Conservation (phyloP, 2,329 filamentous ascomycete genomes). For the Fusarium newnesense region DNA sequence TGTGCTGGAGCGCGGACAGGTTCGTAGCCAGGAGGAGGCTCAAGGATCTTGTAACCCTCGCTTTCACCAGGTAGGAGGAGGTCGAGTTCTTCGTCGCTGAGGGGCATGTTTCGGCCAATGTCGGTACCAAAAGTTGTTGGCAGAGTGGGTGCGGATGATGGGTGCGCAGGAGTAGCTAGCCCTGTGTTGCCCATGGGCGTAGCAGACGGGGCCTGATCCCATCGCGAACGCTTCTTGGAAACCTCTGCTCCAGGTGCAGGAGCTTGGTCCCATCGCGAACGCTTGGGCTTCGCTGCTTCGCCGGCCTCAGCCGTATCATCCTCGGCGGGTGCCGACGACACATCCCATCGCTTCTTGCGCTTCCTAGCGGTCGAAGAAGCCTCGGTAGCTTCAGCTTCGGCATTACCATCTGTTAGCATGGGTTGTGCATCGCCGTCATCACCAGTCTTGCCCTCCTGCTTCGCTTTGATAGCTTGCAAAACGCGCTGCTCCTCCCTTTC, state of each 20-base stretch:
- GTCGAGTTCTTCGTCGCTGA: conserved; percentile 95
- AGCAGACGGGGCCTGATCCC: conserved; percentile 89
- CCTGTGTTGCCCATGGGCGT: conserved; percentile 79
- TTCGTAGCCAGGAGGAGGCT: conserved; percentile 91
- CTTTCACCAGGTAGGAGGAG: conserved; percentile 86
- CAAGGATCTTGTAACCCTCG: conserved; percentile 92
- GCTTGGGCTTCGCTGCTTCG: conserved; percentile 72
- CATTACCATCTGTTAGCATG: conserved; percentile 76
- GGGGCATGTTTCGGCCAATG: conserved; percentile 79
- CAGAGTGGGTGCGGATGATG: conserved; percentile 65
- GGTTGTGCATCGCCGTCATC: conserved; percentile 76
- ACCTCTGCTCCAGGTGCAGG: conserved; percentile 67
- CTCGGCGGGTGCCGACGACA: conserved; percentile 67
- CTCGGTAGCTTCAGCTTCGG: conserved; percentile 75
- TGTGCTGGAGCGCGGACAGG: conserved; percentile 81
- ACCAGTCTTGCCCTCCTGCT: conserved; percentile 65
- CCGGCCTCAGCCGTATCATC: conserved; percentile 62
- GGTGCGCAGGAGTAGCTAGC: conserved; percentile 82
- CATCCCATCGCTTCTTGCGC: conserved; percentile 96
- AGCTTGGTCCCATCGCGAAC: conserved; percentile 89
- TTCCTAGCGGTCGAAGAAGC: conserved; percentile 73
- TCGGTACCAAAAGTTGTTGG: conserved; percentile 82
- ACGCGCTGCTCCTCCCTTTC: conserved; percentile 95
- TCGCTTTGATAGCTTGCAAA: conserved; percentile 80
- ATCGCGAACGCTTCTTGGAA: conserved; percentile 82